Conservation (phyloP, 441 rosid species). For the Mallotus repandus region DNA sequence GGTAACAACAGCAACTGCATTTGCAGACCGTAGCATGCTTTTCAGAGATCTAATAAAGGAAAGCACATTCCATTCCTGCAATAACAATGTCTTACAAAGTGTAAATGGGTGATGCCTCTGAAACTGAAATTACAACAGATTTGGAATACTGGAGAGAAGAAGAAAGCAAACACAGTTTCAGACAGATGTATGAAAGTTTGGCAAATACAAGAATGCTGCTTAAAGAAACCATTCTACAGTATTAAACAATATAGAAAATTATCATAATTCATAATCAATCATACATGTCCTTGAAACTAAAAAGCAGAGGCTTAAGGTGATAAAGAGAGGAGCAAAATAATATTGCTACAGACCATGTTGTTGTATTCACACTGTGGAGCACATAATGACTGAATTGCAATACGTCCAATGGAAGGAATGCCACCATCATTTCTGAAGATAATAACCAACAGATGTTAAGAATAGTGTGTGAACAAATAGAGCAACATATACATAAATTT, state of each 20-base stretch:
- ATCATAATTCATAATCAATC: neutral
- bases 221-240: neutral
- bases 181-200: neutral
- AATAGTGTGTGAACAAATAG: constrained; percentile 1
- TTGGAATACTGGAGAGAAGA: neutral
- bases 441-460: constrained; percentile 19
- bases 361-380: constrained; percentile 79
- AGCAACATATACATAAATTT: neutral
- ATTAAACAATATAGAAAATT: neutral
- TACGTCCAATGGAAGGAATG: constrained; percentile 54
- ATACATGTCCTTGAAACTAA: neutral
- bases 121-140: neutral
- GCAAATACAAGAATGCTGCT: neutral
- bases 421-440: constrained; percentile 54
- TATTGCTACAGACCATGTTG: constrained; percentile 47
- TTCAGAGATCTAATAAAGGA: constrained; percentile 77
- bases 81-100: constrained; percentile 6
- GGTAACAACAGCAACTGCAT: constrained; percentile 73
- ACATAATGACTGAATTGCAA: constrained; percentile 87
- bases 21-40: constrained; percentile 70
- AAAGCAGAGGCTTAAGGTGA: constrained; percentile 7
- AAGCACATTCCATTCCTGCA: constrained; percentile 86
- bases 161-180: neutral
- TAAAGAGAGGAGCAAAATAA: constrained; percentile 22
- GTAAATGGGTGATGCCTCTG: neutral